Percentiles rank a stretch among this genome's conserved stretches.
Conservation (phyloP, 805 yeast genomes). For the Lipomyces chichibuensis region DNA sequence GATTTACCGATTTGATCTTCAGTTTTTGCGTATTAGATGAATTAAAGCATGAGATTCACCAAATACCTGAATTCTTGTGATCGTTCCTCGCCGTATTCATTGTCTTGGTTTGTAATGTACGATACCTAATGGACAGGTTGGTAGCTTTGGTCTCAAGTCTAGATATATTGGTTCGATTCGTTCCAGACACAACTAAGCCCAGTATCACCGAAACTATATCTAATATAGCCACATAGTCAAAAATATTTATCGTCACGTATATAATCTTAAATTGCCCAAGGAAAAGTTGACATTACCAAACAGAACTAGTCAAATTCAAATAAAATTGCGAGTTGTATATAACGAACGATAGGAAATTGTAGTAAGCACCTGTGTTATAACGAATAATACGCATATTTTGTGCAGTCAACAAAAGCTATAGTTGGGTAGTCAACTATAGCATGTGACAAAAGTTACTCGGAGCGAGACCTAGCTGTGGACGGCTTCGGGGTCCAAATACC, state of each 20-base stretch:
- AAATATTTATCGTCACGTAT: not conserved
- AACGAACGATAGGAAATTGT: too few species aligned
- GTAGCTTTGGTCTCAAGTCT: too few species aligned
- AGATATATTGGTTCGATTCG: not conserved
- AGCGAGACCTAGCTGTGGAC: slow-evolving; percentile 56
- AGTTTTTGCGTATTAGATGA: slow-evolving; percentile 19
- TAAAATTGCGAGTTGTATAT: too few species aligned
- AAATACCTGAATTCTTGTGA: slow-evolving; percentile 6
- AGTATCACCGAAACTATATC: not conserved
- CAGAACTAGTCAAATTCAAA: not conserved
- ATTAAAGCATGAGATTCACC: slow-evolving; percentile 13
- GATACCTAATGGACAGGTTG: not conserved
- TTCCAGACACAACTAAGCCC: not conserved
- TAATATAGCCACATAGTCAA: not conserved
- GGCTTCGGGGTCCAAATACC: slow-evolving; percentile 47
- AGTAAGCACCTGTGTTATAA: too few species aligned
- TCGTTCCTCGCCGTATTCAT: not conserved
- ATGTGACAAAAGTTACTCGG: slow-evolving; percentile 57
- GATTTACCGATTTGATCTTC: slow-evolving; percentile 24
- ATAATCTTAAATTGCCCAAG: not conserved
- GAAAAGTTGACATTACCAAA: not conserved
- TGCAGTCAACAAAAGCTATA: too few species aligned
- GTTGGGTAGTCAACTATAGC: slow-evolving; percentile 6
- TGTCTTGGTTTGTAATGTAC: not conserved
- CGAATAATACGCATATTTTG: too few species aligned